Percentiles rank a stretch among this genome's conserved stretches.
Evolutionary conservation across 2,329 filamentous ascomycete species (phyloP).

Genomic region (Cladophialophora bantiana): DNA sequence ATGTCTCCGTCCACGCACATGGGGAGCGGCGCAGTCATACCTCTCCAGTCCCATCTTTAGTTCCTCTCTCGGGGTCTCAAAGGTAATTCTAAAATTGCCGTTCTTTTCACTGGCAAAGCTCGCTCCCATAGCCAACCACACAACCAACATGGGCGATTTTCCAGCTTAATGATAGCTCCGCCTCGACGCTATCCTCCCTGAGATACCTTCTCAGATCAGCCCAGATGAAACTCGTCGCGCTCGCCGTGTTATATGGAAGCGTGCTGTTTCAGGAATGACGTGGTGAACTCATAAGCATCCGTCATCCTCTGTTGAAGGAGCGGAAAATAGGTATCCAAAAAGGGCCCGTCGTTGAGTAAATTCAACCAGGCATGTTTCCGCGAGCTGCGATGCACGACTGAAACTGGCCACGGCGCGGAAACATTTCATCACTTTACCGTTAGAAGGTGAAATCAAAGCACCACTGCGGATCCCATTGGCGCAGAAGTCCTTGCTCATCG

Average conservation of each 20-base stretch:
- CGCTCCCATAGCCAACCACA: conserved; percentile 34
- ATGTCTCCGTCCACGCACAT: not conserved
- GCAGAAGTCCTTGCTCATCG: conserved; percentile 37
- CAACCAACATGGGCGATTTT: conserved; percentile 32
- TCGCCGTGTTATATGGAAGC: conserved; percentile 32
- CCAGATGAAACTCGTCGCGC: conserved; percentile 37
- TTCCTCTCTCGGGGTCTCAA: conserved; percentile 34
- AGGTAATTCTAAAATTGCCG: conserved; percentile 36
- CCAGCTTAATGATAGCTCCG: conserved; percentile 32
- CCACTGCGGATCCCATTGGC: conserved; percentile 42
- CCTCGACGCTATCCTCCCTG: conserved; percentile 26
- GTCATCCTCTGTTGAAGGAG: conserved; percentile 31
- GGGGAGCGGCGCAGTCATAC: conserved; percentile 7
- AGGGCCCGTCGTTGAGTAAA: conserved; percentile 31
- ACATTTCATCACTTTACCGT: conserved; percentile 49
- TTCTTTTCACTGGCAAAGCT: conserved; percentile 34
- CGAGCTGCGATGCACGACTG: conserved; percentile 55
- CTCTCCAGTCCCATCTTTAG: conserved; percentile 33
- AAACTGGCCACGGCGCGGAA: conserved; percentile 54
- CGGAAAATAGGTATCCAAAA: conserved; percentile 32
- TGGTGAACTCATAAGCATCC: conserved; percentile 32
- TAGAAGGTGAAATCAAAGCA: conserved; percentile 55
- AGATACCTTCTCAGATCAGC: conserved; percentile 33
- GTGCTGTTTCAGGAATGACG: conserved; percentile 22
- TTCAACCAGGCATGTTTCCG: conserved; percentile 45